phyloP scores from a whole-genome alignment of 1,139 yeast species.

The Protomyces gravidus region DNA sequence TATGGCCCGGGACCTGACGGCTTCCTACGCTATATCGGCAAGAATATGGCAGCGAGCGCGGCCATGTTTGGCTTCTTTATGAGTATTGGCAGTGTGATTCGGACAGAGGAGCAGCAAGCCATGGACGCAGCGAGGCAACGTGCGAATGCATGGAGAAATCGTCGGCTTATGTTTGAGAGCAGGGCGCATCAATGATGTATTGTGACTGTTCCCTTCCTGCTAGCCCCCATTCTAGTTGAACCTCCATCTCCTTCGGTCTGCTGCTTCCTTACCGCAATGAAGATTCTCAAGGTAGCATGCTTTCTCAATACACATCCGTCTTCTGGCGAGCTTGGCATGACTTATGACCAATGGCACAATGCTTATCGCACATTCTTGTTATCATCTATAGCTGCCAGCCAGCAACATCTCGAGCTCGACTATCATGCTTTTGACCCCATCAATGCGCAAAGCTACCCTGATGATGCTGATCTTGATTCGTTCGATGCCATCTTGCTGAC shows the following conservation, averaged over 20 bases:
- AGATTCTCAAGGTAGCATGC: background rate
- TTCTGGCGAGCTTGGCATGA: background rate
- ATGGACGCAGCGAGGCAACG: background rate
- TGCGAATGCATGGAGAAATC: background rate
- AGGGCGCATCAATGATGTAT: background rate
- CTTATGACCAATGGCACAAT: background rate
- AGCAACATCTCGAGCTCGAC: background rate
- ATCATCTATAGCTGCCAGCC: background rate
- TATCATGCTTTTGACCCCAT: background rate
- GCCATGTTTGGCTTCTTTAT: conserved; percentile 70
- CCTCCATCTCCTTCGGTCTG: background rate
- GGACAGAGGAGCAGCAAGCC: conserved; percentile 26
- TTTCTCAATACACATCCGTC: background rate
- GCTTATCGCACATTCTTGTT: background rate
- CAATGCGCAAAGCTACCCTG: background rate
- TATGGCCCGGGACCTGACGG: conserved; percentile 99
- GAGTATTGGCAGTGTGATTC: conserved; percentile 33
- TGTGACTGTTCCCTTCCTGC: background rate
- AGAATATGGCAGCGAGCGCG: conserved; percentile 93
- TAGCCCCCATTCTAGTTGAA: background rate
- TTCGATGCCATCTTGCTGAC: conserved; percentile 6
- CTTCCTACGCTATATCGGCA: conserved; percentile 91
- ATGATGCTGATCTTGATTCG: background rate
- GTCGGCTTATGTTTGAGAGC: background rate
- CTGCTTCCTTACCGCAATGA: background rate